Conservation (phyloP, 139 green algal genomes). For the Coelastrella sp. region DNA sequence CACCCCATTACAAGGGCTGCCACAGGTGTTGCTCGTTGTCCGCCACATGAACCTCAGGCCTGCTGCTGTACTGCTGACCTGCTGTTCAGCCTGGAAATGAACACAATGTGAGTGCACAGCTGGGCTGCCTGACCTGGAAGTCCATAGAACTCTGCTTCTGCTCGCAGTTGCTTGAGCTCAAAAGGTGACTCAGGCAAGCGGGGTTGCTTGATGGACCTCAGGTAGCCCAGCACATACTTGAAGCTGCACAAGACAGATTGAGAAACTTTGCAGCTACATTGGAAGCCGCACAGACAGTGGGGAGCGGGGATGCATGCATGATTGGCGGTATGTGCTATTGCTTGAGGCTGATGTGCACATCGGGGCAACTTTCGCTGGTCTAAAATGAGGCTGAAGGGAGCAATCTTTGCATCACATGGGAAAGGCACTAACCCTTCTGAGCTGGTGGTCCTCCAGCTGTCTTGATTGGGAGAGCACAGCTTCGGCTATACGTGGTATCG, state of each 20-base stretch:
- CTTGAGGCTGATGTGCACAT: neutral
- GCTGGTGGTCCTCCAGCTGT: neutral
- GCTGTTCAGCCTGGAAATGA: neutral
- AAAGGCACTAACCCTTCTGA: neutral
- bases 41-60: too few relatives aligned
- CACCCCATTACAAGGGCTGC: neutral
- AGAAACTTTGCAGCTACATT: too few relatives aligned
- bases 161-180: neutral
- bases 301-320: too few relatives aligned
- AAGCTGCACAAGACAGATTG: neutral
- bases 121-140: neutral
- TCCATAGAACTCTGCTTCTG: constrained; percentile 33
- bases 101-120: neutral
- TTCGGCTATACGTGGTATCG: too few relatives aligned
- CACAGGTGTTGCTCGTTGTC: neutral
- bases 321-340: too few relatives aligned
- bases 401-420: too few relatives aligned
- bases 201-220: neutral
- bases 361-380: too few relatives aligned
- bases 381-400: too few relatives aligned
- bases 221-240: constrained; percentile 36
- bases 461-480: too few relatives aligned
- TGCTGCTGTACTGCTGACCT: too few relatives aligned
- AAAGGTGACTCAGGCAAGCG: neutral
- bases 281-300: too few relatives aligned